phyloP scores from a whole-genome alignment of 805 yeast species.

The Candida peoriensis region DNA sequence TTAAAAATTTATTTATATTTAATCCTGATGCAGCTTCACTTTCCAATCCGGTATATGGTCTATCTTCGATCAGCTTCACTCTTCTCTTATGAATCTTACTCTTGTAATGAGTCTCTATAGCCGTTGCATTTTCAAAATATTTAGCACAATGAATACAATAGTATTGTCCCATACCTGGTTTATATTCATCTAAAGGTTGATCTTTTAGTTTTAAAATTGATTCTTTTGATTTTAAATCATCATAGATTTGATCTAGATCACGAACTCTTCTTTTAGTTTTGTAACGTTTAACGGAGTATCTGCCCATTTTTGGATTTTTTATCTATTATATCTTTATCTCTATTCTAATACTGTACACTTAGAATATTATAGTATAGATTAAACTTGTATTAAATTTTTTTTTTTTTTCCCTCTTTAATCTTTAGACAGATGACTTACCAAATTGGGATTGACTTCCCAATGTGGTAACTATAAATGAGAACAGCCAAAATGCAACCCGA shows the following conservation, averaged over 20 bases:
- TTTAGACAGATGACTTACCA: too few species aligned
- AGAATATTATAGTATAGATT: not conserved
- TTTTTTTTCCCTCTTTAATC: too few species aligned
- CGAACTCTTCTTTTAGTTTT: constrained; percentile 85
- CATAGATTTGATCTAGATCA: constrained; percentile 77
- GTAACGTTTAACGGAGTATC: constrained; percentile 80
- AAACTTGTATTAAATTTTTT: constrained; percentile 4
- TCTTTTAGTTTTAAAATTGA: constrained; percentile 62
- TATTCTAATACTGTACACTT: too few species aligned
- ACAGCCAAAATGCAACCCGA: too few species aligned
- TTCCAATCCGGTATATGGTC: constrained; percentile 84
- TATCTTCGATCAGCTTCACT: constrained; percentile 64
- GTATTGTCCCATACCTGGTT: constrained; percentile 92
- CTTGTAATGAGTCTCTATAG: constrained; percentile 67
- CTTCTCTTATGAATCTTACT: constrained; percentile 84
- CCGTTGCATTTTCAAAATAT: constrained; percentile 74
- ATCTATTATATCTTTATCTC: too few species aligned
- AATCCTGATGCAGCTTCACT: constrained; percentile 88
- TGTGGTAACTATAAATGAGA: too few species aligned
- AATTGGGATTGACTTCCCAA: too few species aligned
- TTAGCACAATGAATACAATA: constrained; percentile 94
- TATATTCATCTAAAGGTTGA: constrained; percentile 83
- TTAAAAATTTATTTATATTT: constrained; percentile 61
- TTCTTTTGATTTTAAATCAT: constrained; percentile 63
- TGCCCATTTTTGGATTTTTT: constrained; percentile 82